These are phyloP conservation scores for Begonia peltatifolia DNA, from an alignment of 306 rosid genomes.

Conservation along the genomic window DNA sequence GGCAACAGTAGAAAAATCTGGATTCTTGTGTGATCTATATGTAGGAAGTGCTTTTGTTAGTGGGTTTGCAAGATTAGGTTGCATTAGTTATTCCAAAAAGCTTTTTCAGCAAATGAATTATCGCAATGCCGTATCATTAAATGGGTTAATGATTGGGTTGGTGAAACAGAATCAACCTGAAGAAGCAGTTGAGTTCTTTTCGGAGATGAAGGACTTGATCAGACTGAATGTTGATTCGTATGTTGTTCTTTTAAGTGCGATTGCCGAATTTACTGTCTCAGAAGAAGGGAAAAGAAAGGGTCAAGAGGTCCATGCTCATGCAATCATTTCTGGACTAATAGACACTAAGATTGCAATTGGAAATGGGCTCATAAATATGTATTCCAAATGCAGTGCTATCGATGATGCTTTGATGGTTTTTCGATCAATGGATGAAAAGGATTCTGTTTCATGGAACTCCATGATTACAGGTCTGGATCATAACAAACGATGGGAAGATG, in stretches of 20 bases:
- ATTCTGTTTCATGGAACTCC: conserved; percentile 72
- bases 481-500: conserved; percentile 53
- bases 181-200: conserved; percentile 60
- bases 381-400: conserved; percentile 56
- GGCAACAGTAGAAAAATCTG: conserved; percentile 42
- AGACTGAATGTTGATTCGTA: conserved; percentile 47
- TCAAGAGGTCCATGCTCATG: conserved; percentile 56
- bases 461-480: conserved; percentile 79
- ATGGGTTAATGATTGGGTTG: conserved; percentile 85
- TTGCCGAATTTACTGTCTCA: conserved; percentile 40
- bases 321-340: conserved; percentile 27
- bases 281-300: conserved; percentile 62
- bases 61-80: conserved; percentile 61
- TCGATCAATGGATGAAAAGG: conserved; percentile 38
- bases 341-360: conserved; percentile 34
- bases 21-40: conserved; percentile 45
- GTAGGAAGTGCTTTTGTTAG: conserved; percentile 86
- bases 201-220: conserved; percentile 43
- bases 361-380: conserved; percentile 75
- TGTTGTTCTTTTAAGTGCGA: conserved; percentile 58
- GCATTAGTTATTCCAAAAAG: conserved; percentile 32
- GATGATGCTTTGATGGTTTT: conserved; percentile 49
- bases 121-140: conserved; percentile 67
- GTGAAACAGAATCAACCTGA: conserved; percentile 65
- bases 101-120: conserved; percentile 52